phyloP scores from a whole-genome alignment of 1,284 basidiomycete species.

The Pseudozyma flocculosa region DNA sequence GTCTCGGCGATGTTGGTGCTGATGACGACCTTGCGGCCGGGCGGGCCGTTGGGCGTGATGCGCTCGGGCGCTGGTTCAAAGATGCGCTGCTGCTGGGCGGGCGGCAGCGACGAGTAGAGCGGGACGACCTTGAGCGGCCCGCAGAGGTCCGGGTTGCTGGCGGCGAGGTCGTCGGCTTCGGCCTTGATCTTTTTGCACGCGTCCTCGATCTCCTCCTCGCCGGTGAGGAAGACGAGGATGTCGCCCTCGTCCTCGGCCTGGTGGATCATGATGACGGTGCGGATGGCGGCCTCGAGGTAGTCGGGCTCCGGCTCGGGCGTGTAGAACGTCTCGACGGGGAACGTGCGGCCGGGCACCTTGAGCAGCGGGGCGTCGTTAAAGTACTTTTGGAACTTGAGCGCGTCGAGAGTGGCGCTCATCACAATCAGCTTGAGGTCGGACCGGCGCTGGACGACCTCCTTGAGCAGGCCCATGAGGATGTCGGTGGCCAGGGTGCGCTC shows the following conservation, averaged over 20 bases:
- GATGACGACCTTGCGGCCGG: constrained; percentile 89
- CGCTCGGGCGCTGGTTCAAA: constrained; percentile 81
- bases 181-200: constrained; percentile 88
- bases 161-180: constrained; percentile 62
- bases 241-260: constrained; percentile 92
- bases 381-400: constrained; percentile 94
- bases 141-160: constrained; percentile 52
- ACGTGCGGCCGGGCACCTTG: constrained; percentile 92
- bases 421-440: constrained; percentile 93
- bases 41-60: constrained; percentile 68
- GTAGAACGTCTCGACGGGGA: constrained; percentile 93
- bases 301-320: constrained; percentile 94
- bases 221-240: constrained; percentile 90
- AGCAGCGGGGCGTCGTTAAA: constrained; percentile 88
- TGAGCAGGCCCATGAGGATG: constrained; percentile 89
- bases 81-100: constrained; percentile 89
- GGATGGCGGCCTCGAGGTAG: constrained; percentile 94
- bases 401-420: constrained; percentile 98
- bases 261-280: constrained; percentile 96
- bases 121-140: constrained; percentile 84
- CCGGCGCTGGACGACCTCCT: constrained; percentile 75
- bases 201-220: constrained; percentile 98
- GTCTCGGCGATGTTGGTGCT: constrained; percentile 99
- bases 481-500: constrained; percentile 97
- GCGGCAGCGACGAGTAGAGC: constrained; percentile 88